These are phyloP conservation scores for Pseudohyphozyma bogoriensis DNA, from an alignment of 768 basidiomycete species.

Conservation along the genomic window DNA sequence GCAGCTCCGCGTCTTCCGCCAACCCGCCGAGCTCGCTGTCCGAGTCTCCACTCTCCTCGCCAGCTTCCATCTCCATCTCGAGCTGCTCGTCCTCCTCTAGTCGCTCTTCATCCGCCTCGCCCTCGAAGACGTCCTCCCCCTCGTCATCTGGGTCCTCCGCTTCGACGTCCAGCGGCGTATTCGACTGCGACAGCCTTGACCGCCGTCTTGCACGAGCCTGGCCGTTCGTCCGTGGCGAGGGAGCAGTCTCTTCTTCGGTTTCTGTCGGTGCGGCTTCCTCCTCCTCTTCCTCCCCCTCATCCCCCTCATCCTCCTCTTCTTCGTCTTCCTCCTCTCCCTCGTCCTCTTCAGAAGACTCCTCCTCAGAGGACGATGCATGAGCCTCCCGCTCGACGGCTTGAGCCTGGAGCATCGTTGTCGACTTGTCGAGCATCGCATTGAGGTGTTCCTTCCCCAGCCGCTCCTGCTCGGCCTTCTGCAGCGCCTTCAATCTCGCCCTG, in stretches of 20 bases:
- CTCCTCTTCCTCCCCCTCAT: background rate
- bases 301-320: constrained; percentile 35
- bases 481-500: constrained; percentile 56
- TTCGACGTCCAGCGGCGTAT: background rate
- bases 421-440: constrained; percentile 80
- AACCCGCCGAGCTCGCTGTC: constrained; percentile 40
- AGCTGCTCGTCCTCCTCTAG: constrained; percentile 41
- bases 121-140: constrained; percentile 33
- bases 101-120: constrained; percentile 38
- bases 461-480: constrained; percentile 64
- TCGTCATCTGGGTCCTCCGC: constrained; percentile 26
- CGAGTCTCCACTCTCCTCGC: constrained; percentile 33
- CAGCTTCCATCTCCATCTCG: constrained; percentile 42
- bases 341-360: constrained; percentile 32
- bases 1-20: constrained; percentile 40
- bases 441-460: constrained; percentile 72
- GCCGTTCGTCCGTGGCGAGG: background rate
- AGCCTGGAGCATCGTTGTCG: constrained; percentile 71
- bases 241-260: background rate
- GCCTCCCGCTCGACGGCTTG: constrained; percentile 62
- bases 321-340: constrained; percentile 20
- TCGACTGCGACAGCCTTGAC: background rate
- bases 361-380: constrained; percentile 32
- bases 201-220: background rate
- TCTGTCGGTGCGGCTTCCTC: background rate